A percentile compares a stretch with the other conserved stretches of the same genome.
phyloP scores from a whole-genome alignment of 2,329 filamentous ascomycete species.

The Pyrenophora tritici-repentis region DNA sequence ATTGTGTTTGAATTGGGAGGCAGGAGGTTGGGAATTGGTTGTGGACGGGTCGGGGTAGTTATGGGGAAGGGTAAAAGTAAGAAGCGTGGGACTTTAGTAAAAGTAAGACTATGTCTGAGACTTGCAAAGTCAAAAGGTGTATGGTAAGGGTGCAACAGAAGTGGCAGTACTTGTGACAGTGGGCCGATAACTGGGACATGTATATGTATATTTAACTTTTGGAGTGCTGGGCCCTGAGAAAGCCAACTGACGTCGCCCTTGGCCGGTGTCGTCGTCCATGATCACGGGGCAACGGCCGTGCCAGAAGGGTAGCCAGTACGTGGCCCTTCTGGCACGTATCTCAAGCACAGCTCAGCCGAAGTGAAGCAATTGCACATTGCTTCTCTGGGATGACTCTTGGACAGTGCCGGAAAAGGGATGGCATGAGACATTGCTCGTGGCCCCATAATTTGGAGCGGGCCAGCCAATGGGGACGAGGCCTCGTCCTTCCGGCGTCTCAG shows the following conservation, averaged over 20 bases:
- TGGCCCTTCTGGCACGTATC: conserved; percentile 37
- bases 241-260: conserved; percentile 19
- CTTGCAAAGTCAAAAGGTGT: conserved; percentile 22
- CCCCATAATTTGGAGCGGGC: conserved; percentile 28
- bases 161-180: conserved; percentile 28
- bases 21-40: conserved; percentile 7
- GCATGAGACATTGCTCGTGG: conserved; percentile 27
- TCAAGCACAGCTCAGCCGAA: conserved; percentile 33
- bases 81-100: conserved; percentile 20
- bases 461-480: conserved; percentile 37
- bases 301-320: conserved; percentile 42
- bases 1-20: conserved; percentile 13
- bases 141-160: conserved; percentile 23
- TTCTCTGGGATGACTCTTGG: conserved; percentile 30
- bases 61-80: conserved; percentile 22
- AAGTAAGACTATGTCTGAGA: conserved; percentile 31
- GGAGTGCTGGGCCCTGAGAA: conserved; percentile 17
- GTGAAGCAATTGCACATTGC: conserved; percentile 39
- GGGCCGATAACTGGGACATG: conserved; percentile 24
- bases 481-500: conserved; percentile 40
- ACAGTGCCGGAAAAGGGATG: conserved; percentile 39
- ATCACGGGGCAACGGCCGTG: conserved; percentile 36
- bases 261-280: conserved; percentile 26
- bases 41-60: conserved; percentile 12
- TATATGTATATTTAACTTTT: conserved; percentile 28